These are phyloP conservation scores for Penicillium sp. DNA, from an alignment of 2,329 filamentous ascomycete genomes.

Conservation along the genomic window DNA sequence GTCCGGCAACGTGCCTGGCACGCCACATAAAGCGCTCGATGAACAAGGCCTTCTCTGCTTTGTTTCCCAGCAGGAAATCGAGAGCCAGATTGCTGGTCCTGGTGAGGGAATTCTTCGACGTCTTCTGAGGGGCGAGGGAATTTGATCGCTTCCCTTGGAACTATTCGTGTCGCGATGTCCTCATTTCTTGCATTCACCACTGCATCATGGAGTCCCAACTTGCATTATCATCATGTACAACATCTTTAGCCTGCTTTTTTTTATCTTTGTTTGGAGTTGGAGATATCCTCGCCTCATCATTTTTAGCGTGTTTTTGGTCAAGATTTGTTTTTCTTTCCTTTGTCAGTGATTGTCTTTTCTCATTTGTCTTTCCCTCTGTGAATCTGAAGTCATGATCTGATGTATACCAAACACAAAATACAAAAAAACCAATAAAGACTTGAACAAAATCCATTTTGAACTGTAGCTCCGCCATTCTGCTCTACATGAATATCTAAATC, in stretches of 20 bases:
- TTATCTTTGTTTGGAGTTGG: conserved; percentile 7
- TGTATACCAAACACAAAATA: background rate
- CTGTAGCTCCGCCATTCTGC: too few relatives aligned
- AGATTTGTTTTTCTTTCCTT: background rate
- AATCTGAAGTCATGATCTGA: background rate
- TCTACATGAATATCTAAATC: too few relatives aligned
- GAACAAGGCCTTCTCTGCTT: conserved; percentile 78
- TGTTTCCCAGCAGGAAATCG: conserved; percentile 77
- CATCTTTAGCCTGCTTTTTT: conserved; percentile 17
- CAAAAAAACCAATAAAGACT: background rate
- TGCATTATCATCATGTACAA: conserved; percentile 17
- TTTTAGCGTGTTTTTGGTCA: conserved; percentile 1
- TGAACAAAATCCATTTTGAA: background rate
- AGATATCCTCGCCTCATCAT: conserved; percentile 9
- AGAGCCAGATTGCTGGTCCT: conserved; percentile 64
- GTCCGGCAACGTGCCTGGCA: conserved; percentile 60
- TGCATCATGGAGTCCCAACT: conserved; percentile 18
- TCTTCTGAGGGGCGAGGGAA: conserved; percentile 41
- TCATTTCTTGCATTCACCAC: background rate
- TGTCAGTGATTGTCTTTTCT: background rate
- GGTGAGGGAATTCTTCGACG: conserved; percentile 50
- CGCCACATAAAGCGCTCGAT: conserved; percentile 59
- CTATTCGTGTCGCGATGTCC: background rate
- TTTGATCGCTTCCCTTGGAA: conserved; percentile 22
- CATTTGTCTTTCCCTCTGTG: background rate